phyloP scores from a whole-genome alignment of 805 yeast genomes.

The Diddensiella transvaalensis region DNA sequence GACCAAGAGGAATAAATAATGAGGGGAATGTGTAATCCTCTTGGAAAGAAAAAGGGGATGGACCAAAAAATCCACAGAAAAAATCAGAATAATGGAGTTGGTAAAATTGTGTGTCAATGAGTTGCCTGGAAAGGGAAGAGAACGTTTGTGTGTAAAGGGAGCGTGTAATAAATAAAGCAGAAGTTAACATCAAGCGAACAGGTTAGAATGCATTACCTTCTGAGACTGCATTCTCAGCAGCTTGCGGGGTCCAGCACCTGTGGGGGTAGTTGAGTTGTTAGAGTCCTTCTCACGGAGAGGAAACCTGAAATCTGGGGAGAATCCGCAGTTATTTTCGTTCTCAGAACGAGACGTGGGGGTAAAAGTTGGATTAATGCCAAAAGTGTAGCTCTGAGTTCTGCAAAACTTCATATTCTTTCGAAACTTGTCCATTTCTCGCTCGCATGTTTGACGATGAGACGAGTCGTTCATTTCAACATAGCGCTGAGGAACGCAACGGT shows the following conservation, averaged over 20 bases:
- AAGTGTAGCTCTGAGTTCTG: conserved; percentile 17
- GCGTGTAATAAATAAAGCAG: neutral
- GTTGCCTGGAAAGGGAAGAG: no score
- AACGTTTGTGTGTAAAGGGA: no score
- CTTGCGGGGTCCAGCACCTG: neutral
- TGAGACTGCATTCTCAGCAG: neutral
- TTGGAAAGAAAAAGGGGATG: neutral
- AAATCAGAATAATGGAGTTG: neutral
- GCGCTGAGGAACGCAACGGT: conserved; percentile 66
- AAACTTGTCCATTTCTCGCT: conserved; percentile 51
- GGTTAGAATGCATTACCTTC: conserved; percentile 1
- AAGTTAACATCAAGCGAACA: conserved; percentile 2
- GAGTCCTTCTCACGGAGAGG: conserved; percentile 16
- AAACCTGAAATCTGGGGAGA: conserved; percentile 13
- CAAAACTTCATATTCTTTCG: conserved; percentile 40
- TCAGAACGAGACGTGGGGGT: conserved; percentile 1
- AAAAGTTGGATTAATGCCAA: neutral
- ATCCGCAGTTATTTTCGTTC: neutral
- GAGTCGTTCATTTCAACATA: conserved; percentile 85
- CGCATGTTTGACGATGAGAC: conserved; percentile 44
- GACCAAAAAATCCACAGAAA: neutral
- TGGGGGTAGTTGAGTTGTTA: conserved; percentile 18
- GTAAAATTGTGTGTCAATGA: no score
- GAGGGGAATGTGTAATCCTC: neutral
- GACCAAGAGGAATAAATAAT: neutral